These are phyloP conservation scores for Senecio squalidus DNA, from an alignment of 140 eudicot species.

Conservation along the genomic window DNA sequence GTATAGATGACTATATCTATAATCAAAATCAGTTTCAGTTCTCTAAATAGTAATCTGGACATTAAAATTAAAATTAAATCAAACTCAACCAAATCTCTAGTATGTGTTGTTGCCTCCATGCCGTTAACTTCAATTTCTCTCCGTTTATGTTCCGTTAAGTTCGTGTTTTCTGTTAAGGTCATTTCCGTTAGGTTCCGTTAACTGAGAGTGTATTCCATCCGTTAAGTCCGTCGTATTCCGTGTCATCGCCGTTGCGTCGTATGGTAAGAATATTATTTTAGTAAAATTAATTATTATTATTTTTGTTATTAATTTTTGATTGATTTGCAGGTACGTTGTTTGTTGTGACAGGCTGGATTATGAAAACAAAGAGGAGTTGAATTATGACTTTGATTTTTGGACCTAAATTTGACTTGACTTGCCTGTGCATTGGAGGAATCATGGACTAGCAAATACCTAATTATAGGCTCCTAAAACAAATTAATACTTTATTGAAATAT, in stretches of 20 bases:
- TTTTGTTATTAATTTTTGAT: neutral
- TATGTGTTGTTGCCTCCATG: no score
- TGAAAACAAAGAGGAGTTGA: conserved; percentile 4
- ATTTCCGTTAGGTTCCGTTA: neutral
- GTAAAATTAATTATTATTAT: neutral
- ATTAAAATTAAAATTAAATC: neutral
- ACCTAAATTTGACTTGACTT: conserved; percentile 17
- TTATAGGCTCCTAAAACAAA: neutral
- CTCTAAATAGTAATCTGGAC: no score
- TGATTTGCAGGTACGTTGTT: conserved; percentile 17
- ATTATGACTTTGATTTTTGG: conserved; percentile 27
- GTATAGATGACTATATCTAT: no score
- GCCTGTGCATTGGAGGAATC: conserved; percentile 24
- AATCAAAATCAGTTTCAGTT: no score
- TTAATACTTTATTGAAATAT: neutral
- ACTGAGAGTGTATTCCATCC: neutral
- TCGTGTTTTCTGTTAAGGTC: conserved; percentile 1
- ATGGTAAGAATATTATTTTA: conserved; percentile 3
- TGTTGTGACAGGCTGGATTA: conserved; percentile 32
- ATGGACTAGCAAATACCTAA: neutral
- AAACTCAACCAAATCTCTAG: no score
- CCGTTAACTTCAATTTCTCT: neutral
- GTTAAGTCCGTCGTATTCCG: conserved; percentile 12
- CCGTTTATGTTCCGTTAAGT: neutral
- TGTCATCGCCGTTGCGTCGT: conserved; percentile 15